phyloP scores from a whole-genome alignment of 2,329 filamentous ascomycete species.

The Westerdykella sp. region DNA sequence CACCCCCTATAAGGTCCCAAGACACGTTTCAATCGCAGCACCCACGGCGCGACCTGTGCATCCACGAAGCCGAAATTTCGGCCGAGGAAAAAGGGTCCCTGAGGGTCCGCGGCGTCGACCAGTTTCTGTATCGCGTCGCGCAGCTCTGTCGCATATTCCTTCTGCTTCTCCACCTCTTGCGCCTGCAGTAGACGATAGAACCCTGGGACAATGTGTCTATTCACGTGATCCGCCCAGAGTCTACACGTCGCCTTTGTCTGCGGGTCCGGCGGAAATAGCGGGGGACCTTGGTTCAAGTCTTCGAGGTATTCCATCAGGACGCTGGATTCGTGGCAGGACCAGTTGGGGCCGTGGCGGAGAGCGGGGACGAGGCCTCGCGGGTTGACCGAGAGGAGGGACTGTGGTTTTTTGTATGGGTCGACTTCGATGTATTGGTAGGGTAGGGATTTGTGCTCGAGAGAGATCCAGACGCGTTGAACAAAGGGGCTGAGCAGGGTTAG shows the following conservation, averaged over 20 bases:
- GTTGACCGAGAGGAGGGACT: slow-evolving; percentile 67
- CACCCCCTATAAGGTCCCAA: slow-evolving; percentile 60
- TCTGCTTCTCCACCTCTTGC: slow-evolving; percentile 54
- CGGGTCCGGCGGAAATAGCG: slow-evolving; percentile 60
- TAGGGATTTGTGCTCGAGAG: slow-evolving; percentile 70
- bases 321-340: slow-evolving; percentile 74
- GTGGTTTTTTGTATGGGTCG: slow-evolving; percentile 69
- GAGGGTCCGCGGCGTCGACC: slow-evolving; percentile 50
- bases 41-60: slow-evolving; percentile 69
- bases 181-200: slow-evolving; percentile 71
- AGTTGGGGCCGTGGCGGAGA: slow-evolving; percentile 65
- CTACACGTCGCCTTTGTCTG: slow-evolving; percentile 67
- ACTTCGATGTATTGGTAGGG: slow-evolving; percentile 82
- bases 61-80: slow-evolving; percentile 59
- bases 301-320: slow-evolving; percentile 88
- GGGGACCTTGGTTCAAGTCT: slow-evolving; percentile 56
- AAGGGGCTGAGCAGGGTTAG: slow-evolving; percentile 56
- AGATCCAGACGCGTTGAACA: slow-evolving; percentile 84
- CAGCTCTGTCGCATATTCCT: slow-evolving; percentile 55
- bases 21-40: slow-evolving; percentile 61
- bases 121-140: slow-evolving; percentile 59
- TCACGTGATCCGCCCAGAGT: slow-evolving; percentile 77
- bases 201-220: slow-evolving; percentile 65
- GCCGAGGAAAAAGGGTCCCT: slow-evolving; percentile 66
- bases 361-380: slow-evolving; percentile 70